phyloP scores from a whole-genome alignment of 108 stramenopile genomes.

The Mediolabrus comicus region DNA sequence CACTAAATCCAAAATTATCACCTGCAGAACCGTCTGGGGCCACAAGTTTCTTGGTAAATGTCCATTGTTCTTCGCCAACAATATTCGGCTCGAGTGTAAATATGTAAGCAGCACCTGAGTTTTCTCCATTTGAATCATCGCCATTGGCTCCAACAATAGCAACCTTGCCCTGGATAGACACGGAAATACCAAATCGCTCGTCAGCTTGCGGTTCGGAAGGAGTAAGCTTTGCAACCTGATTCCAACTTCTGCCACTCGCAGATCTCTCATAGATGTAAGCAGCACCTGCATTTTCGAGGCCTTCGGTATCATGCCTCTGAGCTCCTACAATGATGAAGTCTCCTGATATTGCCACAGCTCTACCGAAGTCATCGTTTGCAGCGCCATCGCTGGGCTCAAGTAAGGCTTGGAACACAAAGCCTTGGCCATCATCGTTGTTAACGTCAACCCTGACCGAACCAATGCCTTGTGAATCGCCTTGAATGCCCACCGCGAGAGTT shows the following conservation, averaged over 20 bases:
- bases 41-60: background rate
- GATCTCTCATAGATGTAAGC: background rate
- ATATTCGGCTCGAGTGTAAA: background rate
- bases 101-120: background rate
- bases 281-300: background rate
- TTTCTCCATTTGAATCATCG: background rate
- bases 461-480: background rate
- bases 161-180: constrained; percentile 1
- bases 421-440: background rate
- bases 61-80: background rate
- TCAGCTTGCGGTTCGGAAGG: background rate
- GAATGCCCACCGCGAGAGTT: background rate
- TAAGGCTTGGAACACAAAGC: background rate
- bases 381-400: background rate
- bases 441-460: background rate
- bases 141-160: constrained; percentile 6
- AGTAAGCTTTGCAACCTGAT: background rate
- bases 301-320: background rate
- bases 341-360: background rate
- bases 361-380: background rate
- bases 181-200: constrained; percentile 7
- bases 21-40: constrained; percentile 8
- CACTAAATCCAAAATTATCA: constrained; percentile 18
- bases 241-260: background rate
- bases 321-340: constrained; percentile 3